A percentile compares a stretch with the other conserved stretches of the same genome.
Conservation (phyloP, 495 filamentous ascomycete genomes). For the Cairneyella variabilis region DNA sequence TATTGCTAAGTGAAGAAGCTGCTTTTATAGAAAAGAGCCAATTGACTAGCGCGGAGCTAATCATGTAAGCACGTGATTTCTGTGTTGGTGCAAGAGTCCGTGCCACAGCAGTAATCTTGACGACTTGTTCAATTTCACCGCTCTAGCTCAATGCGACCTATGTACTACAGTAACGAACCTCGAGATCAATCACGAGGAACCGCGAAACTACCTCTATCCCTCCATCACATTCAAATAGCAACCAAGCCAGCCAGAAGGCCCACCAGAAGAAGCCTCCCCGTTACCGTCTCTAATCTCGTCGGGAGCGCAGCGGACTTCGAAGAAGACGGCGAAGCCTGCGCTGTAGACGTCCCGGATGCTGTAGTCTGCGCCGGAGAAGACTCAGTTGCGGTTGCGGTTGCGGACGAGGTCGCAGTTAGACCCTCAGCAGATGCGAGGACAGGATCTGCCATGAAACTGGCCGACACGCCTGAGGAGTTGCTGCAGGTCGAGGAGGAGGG, state of each 20-base stretch:
- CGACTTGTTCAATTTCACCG: too few relatives aligned
- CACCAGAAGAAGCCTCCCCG: not conserved
- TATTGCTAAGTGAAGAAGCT: too few relatives aligned
- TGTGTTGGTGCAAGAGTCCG: too few relatives aligned
- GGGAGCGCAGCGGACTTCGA: not conserved
- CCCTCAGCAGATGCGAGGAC: not conserved
- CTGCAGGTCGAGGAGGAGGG: not conserved
- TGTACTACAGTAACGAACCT: too few relatives aligned
- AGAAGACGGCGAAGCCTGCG: not conserved
- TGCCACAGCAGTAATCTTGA: too few relatives aligned
- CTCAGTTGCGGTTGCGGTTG: not conserved
- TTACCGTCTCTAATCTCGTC: not conserved
- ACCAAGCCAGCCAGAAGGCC: not conserved
- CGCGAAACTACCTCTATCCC: too few relatives aligned
- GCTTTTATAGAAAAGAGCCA: too few relatives aligned
- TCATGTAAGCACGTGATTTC: too few relatives aligned
- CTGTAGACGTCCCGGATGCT: not conserved
- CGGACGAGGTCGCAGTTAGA: not conserved
- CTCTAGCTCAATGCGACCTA: too few relatives aligned
- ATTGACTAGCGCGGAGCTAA: too few relatives aligned
- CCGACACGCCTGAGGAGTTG: constrained; percentile 3
- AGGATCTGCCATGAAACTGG: not conserved
- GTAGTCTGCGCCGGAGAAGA: not conserved
- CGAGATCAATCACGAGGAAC: too few relatives aligned
- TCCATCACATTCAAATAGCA: not conserved